phyloP scores from a whole-genome alignment of 306 rosid species.

The Acacia crassicarpa region DNA sequence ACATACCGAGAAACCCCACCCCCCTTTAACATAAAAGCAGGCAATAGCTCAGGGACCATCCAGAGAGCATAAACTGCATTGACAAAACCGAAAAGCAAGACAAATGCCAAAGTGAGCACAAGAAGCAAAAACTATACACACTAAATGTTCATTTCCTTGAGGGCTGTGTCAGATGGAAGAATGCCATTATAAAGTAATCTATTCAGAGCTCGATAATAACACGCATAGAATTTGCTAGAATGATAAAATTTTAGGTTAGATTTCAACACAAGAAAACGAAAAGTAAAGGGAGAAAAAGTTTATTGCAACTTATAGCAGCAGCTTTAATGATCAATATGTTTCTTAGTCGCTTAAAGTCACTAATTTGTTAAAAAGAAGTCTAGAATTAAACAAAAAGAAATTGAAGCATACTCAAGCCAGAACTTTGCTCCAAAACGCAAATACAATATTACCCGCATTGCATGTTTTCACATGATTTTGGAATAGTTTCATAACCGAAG shows the following conservation, averaged over 20 bases:
- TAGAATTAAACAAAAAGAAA: background rate
- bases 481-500: background rate
- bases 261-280: background rate
- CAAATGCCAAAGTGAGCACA: background rate
- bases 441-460: background rate
- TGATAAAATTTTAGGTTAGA: background rate
- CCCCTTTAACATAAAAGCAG: conserved; percentile 78
- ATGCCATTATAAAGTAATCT: background rate
- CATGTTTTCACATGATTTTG: background rate
- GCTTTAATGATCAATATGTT: background rate
- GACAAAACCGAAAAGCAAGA: background rate
- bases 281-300: background rate
- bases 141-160: background rate
- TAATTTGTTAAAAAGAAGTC: background rate
- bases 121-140: background rate
- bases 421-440: background rate
- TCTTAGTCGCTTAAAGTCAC: background rate
- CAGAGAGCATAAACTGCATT: conserved; percentile 86
- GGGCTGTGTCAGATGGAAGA: background rate
- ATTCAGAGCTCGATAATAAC: background rate
- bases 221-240: background rate
- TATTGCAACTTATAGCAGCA: conserved; percentile 1
- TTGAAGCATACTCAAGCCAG: background rate
- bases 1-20: conserved; percentile 86
- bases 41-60: conserved; percentile 82